These are phyloP conservation scores for Naganishia sp. DNA, from an alignment of 1,284 basidiomycete genomes.

Conservation along the genomic window DNA sequence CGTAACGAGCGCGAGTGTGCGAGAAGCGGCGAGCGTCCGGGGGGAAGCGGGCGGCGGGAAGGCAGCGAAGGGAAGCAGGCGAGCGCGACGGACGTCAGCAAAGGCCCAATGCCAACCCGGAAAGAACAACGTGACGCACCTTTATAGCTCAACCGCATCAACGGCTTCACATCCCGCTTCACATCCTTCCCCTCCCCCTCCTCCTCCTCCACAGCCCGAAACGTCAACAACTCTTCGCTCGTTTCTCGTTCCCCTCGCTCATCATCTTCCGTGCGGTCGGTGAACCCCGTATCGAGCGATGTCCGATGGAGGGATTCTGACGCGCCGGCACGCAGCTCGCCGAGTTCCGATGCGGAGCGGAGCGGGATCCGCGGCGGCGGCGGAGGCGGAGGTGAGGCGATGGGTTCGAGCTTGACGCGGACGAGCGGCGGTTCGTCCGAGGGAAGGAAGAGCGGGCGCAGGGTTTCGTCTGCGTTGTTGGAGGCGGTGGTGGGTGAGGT, in stretches of 20 bases:
- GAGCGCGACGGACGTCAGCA: too few relatives aligned
- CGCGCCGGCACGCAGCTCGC: constrained; percentile 24
- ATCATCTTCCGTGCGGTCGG: constrained; percentile 13
- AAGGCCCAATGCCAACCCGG: too few relatives aligned
- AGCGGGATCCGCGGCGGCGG: constrained; percentile 10
- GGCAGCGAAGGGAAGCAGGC: too few relatives aligned
- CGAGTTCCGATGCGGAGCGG: neutral
- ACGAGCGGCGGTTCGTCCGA: neutral
- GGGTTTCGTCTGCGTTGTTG: neutral
- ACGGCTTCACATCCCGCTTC: constrained; percentile 30
- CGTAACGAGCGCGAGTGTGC: too few relatives aligned
- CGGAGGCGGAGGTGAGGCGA: constrained; percentile 6
- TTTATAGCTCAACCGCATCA: constrained; percentile 28
- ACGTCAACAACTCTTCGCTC: constrained; percentile 11
- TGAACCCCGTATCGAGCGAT: constrained; percentile 22
- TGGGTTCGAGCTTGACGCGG: constrained; percentile 30
- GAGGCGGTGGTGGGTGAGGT: neutral
- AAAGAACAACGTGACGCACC: constrained; percentile 1
- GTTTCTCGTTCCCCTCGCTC: neutral
- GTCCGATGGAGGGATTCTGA: constrained; percentile 12
- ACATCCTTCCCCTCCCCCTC: constrained; percentile 28
- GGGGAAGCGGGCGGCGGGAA: too few relatives aligned
- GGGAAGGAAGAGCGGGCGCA: neutral
- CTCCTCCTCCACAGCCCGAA: constrained; percentile 16
- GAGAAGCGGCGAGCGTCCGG: too few relatives aligned